phyloP scores from a whole-genome alignment of 192 early-diverging fungal species.

The Podochytrium sp. region DNA sequence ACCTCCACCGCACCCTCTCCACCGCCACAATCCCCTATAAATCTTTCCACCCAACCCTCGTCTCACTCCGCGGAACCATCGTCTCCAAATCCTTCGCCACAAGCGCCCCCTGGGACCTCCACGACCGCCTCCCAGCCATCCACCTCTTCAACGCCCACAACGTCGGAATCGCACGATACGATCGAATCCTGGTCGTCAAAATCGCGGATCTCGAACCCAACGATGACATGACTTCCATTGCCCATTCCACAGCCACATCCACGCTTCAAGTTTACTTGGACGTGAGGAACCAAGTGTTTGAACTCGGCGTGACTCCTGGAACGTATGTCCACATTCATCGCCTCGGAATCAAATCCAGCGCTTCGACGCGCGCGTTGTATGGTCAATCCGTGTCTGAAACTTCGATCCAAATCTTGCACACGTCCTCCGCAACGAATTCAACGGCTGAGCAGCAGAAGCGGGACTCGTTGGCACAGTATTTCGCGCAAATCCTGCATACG shows the following conservation, averaged over 20 bases:
- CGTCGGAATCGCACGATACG: constrained; percentile 5
- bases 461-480: neutral
- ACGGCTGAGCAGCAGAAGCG: neutral
- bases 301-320: constrained; percentile 1
- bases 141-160: neutral
- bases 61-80: neutral
- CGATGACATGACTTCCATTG: neutral
- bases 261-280: constrained; percentile 12
- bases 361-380: neutral
- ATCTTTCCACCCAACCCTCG: neutral
- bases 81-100: constrained; percentile 1
- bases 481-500: neutral
- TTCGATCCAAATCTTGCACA: neutral
- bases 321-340: neutral
- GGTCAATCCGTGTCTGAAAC: neutral
- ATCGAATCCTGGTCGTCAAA: neutral
- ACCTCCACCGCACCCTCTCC: neutral
- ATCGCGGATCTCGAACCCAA: too few species aligned
- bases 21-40: neutral
- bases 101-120: neutral
- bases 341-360: neutral
- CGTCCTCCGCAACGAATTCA: neutral
- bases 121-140: constrained; percentile 3
- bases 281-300: neutral
- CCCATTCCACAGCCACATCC: neutral